A percentile compares a stretch with the other conserved stretches of the same genome.
These are phyloP conservation scores for Ophiostoma perfectum DNA, from an alignment of 2,329 filamentous ascomycete genomes.

Conservation along the genomic window DNA sequence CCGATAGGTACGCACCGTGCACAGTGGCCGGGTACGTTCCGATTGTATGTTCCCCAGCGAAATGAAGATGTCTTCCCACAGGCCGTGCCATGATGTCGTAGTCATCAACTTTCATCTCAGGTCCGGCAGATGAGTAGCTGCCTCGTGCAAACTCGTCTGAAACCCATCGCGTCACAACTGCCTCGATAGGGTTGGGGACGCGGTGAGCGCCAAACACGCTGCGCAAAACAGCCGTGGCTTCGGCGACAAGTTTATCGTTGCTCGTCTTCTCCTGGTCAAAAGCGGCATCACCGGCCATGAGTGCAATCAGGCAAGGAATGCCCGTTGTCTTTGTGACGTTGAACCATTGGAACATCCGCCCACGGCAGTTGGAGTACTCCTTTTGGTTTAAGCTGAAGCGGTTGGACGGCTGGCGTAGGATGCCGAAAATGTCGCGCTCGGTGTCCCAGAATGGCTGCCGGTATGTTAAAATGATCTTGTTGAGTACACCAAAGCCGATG, in stretches of 20 bases:
- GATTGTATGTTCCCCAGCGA: constrained; percentile 94
- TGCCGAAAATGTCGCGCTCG: constrained; percentile 85
- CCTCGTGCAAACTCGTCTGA: constrained; percentile 86
- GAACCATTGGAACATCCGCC: constrained; percentile 98
- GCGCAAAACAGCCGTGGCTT: constrained; percentile 73
- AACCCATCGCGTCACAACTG: constrained; percentile 87
- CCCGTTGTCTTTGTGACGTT: constrained; percentile 89
- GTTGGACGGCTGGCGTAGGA: constrained; percentile 68
- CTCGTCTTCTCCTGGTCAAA: constrained; percentile 75
- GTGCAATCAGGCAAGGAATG: constrained; percentile 76
- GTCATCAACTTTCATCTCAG: constrained; percentile 74
- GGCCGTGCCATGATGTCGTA: constrained; percentile 86
- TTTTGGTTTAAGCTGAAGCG: constrained; percentile 67
- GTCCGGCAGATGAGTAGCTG: constrained; percentile 90
- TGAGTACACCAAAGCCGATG: constrained; percentile 87
- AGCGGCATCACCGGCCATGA: constrained; percentile 94
- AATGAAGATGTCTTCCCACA: constrained; percentile 75
- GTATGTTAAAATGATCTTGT: constrained; percentile 92
- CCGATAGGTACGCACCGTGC: constrained; percentile 92
- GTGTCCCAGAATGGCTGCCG: constrained; percentile 86
- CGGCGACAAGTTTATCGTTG: constrained; percentile 69
- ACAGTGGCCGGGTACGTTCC: constrained; percentile 95
- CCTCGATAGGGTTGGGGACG: constrained; percentile 75
- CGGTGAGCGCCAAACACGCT: constrained; percentile 61
- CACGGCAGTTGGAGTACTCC: constrained; percentile 72